Evolutionary conservation across 495 filamentous ascomycete genomes (phyloP).

Genomic region (Trichocladium antarcticum): DNA sequence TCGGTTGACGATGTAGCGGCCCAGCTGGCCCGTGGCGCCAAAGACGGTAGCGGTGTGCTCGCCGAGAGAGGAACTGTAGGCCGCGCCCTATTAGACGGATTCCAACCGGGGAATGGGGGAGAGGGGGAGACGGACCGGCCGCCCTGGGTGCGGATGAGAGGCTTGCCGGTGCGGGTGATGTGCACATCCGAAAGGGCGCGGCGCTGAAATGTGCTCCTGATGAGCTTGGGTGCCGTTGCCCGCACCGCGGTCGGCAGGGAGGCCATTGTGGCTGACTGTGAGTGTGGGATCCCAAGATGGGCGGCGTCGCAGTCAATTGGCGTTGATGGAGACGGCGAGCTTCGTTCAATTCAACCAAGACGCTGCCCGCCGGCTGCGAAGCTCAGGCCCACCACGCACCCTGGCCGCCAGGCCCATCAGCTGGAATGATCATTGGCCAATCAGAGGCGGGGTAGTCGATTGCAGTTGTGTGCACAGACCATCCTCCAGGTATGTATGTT

Average conservation of each 20-base stretch:
- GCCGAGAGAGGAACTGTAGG: constrained; percentile 33
- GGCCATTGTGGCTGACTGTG: constrained; percentile 34
- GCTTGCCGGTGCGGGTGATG: constrained; percentile 80
- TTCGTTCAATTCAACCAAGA: constrained; percentile 12
- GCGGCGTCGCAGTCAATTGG: constrained; percentile 26
- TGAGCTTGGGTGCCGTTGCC: constrained; percentile 28
- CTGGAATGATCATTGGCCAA: constrained; percentile 1
- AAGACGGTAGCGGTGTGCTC: constrained; percentile 96
- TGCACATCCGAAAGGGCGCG: constrained; percentile 63
- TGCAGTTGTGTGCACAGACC: constrained; percentile 5
- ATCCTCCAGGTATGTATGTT: constrained; percentile 16
- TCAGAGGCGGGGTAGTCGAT: constrained; percentile 6
- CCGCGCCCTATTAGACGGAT: constrained; percentile 31
- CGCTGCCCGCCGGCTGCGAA: constrained; percentile 10
- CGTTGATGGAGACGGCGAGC: constrained; percentile 17
- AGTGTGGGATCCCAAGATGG: constrained; percentile 24
- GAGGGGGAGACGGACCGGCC: constrained; percentile 56
- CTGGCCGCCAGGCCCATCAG: neutral
- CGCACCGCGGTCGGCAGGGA: constrained; percentile 39
- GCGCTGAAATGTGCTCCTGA: constrained; percentile 24
- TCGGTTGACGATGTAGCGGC: constrained; percentile 93
- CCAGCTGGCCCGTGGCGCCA: constrained; percentile 90
- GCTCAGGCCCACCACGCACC: constrained; percentile 14
- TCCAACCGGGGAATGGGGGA: constrained; percentile 61
- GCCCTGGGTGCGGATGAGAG: constrained; percentile 68